Percentiles rank a stretch among this genome's conserved stretches.
Evolutionary conservation across 495 filamentous ascomycete species (phyloP).

Genomic region (Lindgomyces ingoldianus): DNA sequence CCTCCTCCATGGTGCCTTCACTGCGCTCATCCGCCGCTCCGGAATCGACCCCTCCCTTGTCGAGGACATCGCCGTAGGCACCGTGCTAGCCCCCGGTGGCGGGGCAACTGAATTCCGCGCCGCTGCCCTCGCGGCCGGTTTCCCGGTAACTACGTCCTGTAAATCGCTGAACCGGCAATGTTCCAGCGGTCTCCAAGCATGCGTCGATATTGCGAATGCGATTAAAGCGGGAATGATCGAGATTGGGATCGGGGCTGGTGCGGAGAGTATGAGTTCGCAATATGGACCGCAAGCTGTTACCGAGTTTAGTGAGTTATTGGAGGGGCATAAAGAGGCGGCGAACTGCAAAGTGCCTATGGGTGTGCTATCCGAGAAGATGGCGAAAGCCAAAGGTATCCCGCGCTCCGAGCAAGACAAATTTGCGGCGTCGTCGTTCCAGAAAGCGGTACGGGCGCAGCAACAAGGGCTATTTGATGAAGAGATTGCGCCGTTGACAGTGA

Average conservation of each 20-base stretch:
- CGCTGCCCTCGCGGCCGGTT: constrained; percentile 86
- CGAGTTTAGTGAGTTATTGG: constrained; percentile 92
- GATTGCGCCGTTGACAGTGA: constrained; percentile 82
- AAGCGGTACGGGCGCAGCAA: constrained; percentile 82
- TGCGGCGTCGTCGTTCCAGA: constrained; percentile 85
- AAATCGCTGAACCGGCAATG: constrained; percentile 91
- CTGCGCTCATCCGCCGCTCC: constrained; percentile 77
- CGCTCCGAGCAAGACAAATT: constrained; percentile 82
- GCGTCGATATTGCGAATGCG: constrained; percentile 89
- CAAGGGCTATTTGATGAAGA: constrained; percentile 90
- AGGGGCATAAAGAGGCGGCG: constrained; percentile 76
- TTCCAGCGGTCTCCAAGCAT: constrained; percentile 83
- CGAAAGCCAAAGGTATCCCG: constrained; percentile 72
- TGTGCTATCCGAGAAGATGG: constrained; percentile 91
- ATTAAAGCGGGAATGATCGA: constrained; percentile 91
- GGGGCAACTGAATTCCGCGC: constrained; percentile 97
- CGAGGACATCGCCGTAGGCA: constrained; percentile 90
- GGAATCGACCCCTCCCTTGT: constrained; percentile 80
- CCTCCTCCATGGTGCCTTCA: constrained; percentile 80
- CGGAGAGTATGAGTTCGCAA: constrained; percentile 95
- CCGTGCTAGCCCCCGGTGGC: constrained; percentile 86
- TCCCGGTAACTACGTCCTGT: constrained; percentile 79
- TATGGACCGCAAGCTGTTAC: constrained; percentile 91
- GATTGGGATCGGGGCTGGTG: constrained; percentile 88
- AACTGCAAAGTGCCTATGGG: constrained; percentile 99